Conservation (phyloP, 352 stramenopile species). For the Globisporangium carolinianum region DNA sequence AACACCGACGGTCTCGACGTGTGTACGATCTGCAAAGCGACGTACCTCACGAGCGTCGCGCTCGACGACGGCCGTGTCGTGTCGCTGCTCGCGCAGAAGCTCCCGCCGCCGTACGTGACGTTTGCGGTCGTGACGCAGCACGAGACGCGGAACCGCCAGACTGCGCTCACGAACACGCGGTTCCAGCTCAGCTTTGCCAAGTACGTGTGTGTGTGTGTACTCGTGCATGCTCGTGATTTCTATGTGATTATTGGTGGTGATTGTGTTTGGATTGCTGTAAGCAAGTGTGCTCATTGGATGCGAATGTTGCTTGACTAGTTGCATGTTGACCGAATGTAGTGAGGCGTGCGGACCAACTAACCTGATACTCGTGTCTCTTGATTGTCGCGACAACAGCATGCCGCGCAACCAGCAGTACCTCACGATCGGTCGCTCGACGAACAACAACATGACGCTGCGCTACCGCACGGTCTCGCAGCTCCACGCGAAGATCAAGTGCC, state of each 20-base stretch:
- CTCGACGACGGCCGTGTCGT: conserved; percentile 83
- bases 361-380: neutral
- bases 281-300: neutral
- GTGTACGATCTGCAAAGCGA: conserved; percentile 90
- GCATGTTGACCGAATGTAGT: too few species aligned
- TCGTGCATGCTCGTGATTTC: conserved; percentile 3
- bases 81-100: conserved; percentile 81
- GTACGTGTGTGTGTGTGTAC: conserved; percentile 20
- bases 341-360: too few species aligned
- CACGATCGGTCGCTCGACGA: conserved; percentile 75
- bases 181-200: conserved; percentile 91
- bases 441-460: conserved; percentile 80
- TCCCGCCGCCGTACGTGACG: conserved; percentile 85
- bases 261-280: neutral
- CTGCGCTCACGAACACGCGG: conserved; percentile 85
- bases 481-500: conserved; percentile 75
- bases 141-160: conserved; percentile 76
- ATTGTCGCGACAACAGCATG: conserved; percentile 19
- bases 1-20: conserved; percentile 85
- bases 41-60: conserved; percentile 85
- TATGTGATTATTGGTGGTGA: neutral
- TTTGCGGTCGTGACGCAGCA: conserved; percentile 90
- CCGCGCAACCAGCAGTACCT: conserved; percentile 62
- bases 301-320: too few species aligned
- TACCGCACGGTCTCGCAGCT: conserved; percentile 84